Evolutionary conservation across 768 basidiomycete species (phyloP), one percentile per base, ranked within the genome.

Genomic region (Dioszegia crocea): DNA sequence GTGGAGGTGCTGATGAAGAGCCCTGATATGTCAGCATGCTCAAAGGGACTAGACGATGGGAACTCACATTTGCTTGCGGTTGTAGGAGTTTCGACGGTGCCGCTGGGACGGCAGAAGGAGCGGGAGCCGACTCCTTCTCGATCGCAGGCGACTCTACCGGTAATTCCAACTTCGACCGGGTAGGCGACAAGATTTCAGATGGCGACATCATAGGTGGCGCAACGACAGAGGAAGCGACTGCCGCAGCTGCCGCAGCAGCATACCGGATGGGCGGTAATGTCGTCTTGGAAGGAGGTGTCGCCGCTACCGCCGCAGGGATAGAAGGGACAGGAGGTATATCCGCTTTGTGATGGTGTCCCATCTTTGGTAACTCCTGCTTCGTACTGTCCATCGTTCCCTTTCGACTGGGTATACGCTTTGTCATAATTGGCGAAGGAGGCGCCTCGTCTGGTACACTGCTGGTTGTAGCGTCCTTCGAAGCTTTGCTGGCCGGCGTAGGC

Each of bases 241-340:
- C 83, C 5, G 83, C 83, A 0, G 91, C 92, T 2, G 91, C 93
- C 0, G 91, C 91, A n/a, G 90, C 84, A 30, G 94, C 87, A 74
- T 96, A 96, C 49, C 88, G 83, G 71, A 93, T 88, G 12, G 91
- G 88, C 43, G 90, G 88, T 57, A 89, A 76, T 83, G 74, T 30
- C 71, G 82, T 59, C 81, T 82, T 51, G 10, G 69, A 62, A 2
- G 74, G 61, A 36, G 68, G 59, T 52, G 83, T 30, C 1, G 31
- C 56, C 55, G 83, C 80, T 64, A 83, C 75, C 55, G 79, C 73
- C 21, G 48, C 49, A 17, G 67, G 59, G 3, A 65, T 27, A 30
- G 60, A 45, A 0, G 60, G 60, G 8, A 64, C 63, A 17, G 63
- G 63, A 9, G 55, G 66, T 27, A 50, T 36, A 77, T 48, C 38